These are phyloP conservation scores for Coelastrella sp. DNA, from an alignment of 139 green algal genomes.

Conservation along the genomic window DNA sequence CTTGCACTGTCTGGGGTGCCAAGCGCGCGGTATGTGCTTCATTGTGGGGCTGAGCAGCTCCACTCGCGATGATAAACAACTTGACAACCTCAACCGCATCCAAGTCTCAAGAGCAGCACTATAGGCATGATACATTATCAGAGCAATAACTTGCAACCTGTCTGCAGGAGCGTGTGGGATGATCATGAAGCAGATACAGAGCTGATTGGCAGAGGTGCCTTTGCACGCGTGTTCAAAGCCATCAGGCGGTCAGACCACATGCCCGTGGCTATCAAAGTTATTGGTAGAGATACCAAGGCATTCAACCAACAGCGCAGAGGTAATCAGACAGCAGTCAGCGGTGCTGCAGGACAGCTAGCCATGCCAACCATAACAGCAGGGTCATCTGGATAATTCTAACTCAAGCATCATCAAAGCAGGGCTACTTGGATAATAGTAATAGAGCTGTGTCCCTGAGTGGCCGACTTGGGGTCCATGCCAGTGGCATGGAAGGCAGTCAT, in stretches of 20 bases:
- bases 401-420: not conserved
- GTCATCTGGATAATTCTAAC: too few relatives aligned
- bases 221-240: constrained; percentile 50
- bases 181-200: constrained; percentile 39
- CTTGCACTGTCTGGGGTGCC: not conserved
- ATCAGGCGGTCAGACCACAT: not conserved
- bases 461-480: not conserved
- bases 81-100: not conserved
- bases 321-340: not conserved
- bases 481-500: not conserved
- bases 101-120: too few relatives aligned
- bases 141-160: not conserved
- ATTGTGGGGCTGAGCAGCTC: not conserved
- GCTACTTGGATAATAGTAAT: not conserved
- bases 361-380: too few relatives aligned
- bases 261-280: constrained; percentile 55
- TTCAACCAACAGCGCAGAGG: constrained; percentile 49
- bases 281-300: constrained; percentile 50
- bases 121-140: too few relatives aligned
- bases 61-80: not conserved
- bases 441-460: too few relatives aligned
- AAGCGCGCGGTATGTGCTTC: not conserved
- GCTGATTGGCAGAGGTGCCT: constrained; percentile 52
- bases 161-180: constrained; percentile 53
- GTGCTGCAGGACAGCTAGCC: too few relatives aligned